Evolutionary conservation across 2,329 filamentous ascomycete genomes (phyloP).

Genomic region (Neodidymelliopsis sp.): DNA sequence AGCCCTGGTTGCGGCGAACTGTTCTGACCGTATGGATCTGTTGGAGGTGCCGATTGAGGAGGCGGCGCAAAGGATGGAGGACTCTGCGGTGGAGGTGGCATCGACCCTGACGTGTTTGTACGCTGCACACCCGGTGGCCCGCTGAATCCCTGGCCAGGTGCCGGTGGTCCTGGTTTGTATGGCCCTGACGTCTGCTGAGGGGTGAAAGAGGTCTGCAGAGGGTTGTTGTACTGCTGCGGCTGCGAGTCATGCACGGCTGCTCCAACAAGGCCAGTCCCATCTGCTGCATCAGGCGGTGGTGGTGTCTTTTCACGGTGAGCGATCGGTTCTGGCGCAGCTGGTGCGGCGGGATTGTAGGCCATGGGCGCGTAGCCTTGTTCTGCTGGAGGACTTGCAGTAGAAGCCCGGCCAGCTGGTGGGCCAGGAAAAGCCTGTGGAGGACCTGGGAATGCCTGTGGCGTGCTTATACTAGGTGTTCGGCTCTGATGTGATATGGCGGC

Average conservation of each 20-base stretch:
- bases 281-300: slow-evolving; percentile 71
- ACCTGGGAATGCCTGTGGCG: slow-evolving; percentile 49
- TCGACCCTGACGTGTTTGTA: slow-evolving; percentile 44
- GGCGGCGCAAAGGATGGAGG: slow-evolving; percentile 51
- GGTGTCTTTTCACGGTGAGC: slow-evolving; percentile 81
- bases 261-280: slow-evolving; percentile 53
- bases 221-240: slow-evolving; percentile 39
- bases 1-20: slow-evolving; percentile 35
- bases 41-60: slow-evolving; percentile 38
- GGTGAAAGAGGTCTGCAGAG: slow-evolving; percentile 42
- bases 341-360: slow-evolving; percentile 81
- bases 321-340: slow-evolving; percentile 75
- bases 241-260: slow-evolving; percentile 52
- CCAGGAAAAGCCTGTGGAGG: slow-evolving; percentile 48
- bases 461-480: slow-evolving; percentile 47
- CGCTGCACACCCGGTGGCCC: slow-evolving; percentile 42
- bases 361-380: slow-evolving; percentile 66
- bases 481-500: slow-evolving; percentile 68
- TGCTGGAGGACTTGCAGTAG: slow-evolving; percentile 38
- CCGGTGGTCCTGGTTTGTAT: slow-evolving; percentile 54
- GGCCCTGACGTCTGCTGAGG: slow-evolving; percentile 45
- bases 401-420: slow-evolving; percentile 44
- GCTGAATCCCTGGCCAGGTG: slow-evolving; percentile 45
- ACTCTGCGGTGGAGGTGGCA: slow-evolving; percentile 45
- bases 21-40: slow-evolving; percentile 31